Conservation (phyloP, 2,329 filamentous ascomycete species). For the Diplodia intermedia region DNA sequence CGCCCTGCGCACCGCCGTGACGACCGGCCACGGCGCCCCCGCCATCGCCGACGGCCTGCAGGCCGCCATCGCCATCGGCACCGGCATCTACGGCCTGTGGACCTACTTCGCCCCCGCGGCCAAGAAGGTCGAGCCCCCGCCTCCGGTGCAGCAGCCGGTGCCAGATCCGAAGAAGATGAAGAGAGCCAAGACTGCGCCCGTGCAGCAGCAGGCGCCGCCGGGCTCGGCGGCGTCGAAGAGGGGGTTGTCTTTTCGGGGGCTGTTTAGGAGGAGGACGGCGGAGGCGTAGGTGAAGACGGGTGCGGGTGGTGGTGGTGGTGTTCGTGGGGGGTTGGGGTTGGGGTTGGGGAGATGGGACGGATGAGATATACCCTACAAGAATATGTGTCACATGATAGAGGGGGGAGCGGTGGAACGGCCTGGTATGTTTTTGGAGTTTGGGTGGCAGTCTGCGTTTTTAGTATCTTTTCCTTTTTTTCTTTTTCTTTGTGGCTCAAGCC, state of each 20-base stretch:
- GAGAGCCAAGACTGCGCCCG: not conserved
- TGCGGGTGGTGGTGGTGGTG: not conserved
- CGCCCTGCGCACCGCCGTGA: not conserved
- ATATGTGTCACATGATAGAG: not conserved
- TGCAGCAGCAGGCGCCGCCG: not conserved
- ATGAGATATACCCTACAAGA: not conserved
- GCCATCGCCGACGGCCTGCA: conserved; percentile 21
- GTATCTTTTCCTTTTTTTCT: not conserved
- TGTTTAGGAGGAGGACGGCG: conserved; percentile 1
- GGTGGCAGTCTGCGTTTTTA: not conserved
- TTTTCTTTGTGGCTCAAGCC: not conserved
- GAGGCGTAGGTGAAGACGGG: not conserved
- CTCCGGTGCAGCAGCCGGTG: not conserved
- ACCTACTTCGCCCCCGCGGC: conserved; percentile 1
- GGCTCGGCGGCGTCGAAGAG: not conserved
- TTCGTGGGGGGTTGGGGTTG: not conserved
- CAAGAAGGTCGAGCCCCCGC: not conserved
- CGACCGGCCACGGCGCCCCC: not conserved
- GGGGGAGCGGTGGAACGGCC: not conserved
- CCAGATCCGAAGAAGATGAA: not conserved
- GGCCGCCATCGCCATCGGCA: conserved; percentile 12
- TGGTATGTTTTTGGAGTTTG: not conserved
- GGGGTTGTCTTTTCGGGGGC: not conserved
- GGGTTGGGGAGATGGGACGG: not conserved
- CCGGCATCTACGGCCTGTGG: conserved; percentile 6